Evolutionary conservation across 192 early-diverging fungal species (phyloP).

Genomic region (Backusella australiensis): DNA sequence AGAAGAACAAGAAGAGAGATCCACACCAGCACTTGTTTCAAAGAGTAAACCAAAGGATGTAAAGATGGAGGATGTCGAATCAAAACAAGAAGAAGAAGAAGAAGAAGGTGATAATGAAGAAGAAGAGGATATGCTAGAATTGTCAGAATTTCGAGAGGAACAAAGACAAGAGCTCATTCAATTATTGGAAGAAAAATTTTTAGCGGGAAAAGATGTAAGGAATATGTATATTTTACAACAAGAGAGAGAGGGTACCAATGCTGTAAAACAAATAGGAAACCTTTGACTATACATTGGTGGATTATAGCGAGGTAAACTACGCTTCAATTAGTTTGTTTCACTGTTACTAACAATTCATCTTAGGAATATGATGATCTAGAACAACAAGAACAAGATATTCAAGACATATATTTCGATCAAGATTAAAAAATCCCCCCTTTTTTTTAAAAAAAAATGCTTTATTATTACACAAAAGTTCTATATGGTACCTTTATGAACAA

Average conservation of each 20-base stretch:
- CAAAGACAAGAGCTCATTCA: constrained; percentile 35
- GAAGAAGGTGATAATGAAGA: not conserved
- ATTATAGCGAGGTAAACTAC: constrained; percentile 35
- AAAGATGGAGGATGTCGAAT: constrained; percentile 14
- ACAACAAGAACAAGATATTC: constrained; percentile 34
- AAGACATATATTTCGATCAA: constrained; percentile 40
- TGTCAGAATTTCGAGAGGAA: constrained; percentile 17
- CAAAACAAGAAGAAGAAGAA: not conserved
- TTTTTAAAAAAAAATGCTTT: not conserved
- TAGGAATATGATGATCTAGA: constrained; percentile 38
- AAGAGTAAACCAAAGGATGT: constrained; percentile 29
- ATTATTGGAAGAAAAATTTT: constrained; percentile 39
- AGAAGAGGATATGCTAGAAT: not conserved
- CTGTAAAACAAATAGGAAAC: constrained; percentile 1
- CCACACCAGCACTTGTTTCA: constrained; percentile 7
- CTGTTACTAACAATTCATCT: not conserved
- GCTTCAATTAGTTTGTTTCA: not conserved
- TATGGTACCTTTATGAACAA: too few relatives aligned
- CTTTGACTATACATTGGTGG: constrained; percentile 42
- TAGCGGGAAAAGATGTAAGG: constrained; percentile 42
- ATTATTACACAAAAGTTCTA: not conserved
- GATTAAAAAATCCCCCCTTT: constrained; percentile 6
- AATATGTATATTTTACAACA: not conserved
- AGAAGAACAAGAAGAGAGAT: constrained; percentile 4
- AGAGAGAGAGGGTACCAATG: not conserved